Conservation (phyloP, 257 asterid species). For the Solanum arcanum region DNA sequence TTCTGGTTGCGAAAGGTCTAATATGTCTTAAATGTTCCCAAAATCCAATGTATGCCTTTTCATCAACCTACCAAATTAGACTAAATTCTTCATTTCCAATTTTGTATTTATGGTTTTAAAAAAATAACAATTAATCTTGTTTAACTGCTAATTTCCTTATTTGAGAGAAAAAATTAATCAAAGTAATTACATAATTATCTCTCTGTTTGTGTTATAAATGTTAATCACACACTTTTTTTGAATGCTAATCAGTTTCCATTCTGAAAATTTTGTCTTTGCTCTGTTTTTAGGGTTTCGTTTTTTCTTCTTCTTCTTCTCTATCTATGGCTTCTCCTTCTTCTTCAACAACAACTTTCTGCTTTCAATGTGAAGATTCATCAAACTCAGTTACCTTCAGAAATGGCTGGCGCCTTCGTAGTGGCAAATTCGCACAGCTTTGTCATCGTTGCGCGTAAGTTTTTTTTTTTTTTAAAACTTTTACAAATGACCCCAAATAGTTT, state of each 20-base stretch:
- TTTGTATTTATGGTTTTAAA: background rate
- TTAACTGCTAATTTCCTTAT: background rate
- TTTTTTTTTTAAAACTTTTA: background rate
- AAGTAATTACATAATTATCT: background rate
- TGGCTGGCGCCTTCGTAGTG: constrained; percentile 34
- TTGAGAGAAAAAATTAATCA: background rate
- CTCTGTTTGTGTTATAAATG: background rate
- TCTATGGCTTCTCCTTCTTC: constrained; percentile 9
- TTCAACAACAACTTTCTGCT: constrained; percentile 4
- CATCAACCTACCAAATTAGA: background rate
- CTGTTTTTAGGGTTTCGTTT: background rate
- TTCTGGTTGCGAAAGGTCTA: background rate
- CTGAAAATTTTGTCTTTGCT: background rate
- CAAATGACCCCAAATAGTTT: background rate
- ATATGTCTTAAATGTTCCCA: background rate
- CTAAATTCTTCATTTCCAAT: background rate
- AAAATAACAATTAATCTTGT: background rate
- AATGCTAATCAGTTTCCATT: background rate
- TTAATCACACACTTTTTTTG: background rate
- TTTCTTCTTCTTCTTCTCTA: too few relatives aligned
- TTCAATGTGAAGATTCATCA: constrained; percentile 14
- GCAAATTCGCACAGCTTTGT: constrained; percentile 30
- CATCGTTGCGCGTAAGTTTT: constrained; percentile 20
- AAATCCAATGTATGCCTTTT: background rate
- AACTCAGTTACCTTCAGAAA: constrained; percentile 15